These are phyloP conservation scores for Aspergillus sp. DNA, from an alignment of 2,329 filamentous ascomycete species.

Conservation along the genomic window DNA sequence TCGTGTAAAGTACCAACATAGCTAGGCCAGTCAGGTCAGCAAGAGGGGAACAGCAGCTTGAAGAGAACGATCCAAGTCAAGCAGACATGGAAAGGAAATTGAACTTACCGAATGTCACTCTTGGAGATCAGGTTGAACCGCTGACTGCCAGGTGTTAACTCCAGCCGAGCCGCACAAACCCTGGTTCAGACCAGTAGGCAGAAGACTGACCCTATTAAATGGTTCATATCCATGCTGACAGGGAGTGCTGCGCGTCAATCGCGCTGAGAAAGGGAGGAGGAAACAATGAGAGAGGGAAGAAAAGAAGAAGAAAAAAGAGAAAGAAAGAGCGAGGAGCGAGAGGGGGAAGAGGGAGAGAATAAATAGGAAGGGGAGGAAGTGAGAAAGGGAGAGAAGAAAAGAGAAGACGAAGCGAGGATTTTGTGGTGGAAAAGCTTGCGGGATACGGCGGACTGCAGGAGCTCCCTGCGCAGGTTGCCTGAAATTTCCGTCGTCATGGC, in stretches of 20 bases:
- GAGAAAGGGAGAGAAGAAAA: slow-evolving; percentile 29
- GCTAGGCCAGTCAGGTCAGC: slow-evolving; percentile 52
- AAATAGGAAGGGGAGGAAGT: slow-evolving; percentile 18
- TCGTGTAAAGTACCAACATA: slow-evolving; percentile 95
- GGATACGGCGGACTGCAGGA: slow-evolving; percentile 33
- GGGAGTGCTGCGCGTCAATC: slow-evolving; percentile 31
- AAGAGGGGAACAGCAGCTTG: background rate
- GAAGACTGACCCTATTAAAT: slow-evolving; percentile 48
- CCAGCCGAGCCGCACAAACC: slow-evolving; percentile 35
- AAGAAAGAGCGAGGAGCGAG: slow-evolving; percentile 20
- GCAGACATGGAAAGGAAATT: background rate
- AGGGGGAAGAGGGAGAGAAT: slow-evolving; percentile 20
- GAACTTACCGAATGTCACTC: slow-evolving; percentile 85
- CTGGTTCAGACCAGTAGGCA: slow-evolving; percentile 29
- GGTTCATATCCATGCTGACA: slow-evolving; percentile 50
- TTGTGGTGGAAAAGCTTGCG: slow-evolving; percentile 30
- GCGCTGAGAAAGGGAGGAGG: slow-evolving; percentile 27
- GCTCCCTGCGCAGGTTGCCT: slow-evolving; percentile 31
- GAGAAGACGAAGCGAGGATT: slow-evolving; percentile 5
- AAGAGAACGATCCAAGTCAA: slow-evolving; percentile 5
- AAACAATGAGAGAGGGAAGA: slow-evolving; percentile 23
- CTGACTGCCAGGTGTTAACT: slow-evolving; percentile 60
- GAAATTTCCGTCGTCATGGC: slow-evolving; percentile 2
- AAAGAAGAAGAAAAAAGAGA: slow-evolving; percentile 21
- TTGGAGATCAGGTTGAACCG: slow-evolving; percentile 96